phyloP scores from a whole-genome alignment of 1,139 yeast genomes.

The Pichia sp. region DNA sequence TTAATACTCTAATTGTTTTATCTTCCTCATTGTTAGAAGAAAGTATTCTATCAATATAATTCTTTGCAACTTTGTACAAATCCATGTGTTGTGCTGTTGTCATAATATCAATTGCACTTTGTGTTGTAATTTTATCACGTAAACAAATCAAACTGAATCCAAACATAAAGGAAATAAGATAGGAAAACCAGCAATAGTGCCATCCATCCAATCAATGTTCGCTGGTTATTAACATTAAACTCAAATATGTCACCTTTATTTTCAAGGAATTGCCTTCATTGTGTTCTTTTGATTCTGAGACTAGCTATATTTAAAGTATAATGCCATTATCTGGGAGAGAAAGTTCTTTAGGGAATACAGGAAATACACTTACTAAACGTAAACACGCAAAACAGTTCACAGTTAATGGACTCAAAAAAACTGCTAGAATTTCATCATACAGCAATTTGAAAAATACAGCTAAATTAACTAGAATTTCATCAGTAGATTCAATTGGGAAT shows the following conservation, averaged over 20 bases:
- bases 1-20: constrained; percentile 51
- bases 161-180: no score
- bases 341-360: background rate
- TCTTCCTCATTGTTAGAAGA: constrained; percentile 21
- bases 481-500: constrained; percentile 20
- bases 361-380: constrained; percentile 14
- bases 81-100: no score
- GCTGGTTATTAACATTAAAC: no score
- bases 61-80: constrained; percentile 44
- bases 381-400: constrained; percentile 27
- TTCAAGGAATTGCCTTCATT: no score
- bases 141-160: no score
- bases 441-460: constrained; percentile 23
- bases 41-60: constrained; percentile 44
- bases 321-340: background rate
- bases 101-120: no score
- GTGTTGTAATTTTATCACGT: no score
- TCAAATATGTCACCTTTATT: no score
- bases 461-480: constrained; percentile 26
- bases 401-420: constrained; percentile 23
- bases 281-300: no score
- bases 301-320: no score
- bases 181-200: no score
- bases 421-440: constrained; percentile 26
- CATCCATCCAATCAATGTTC: no score